These are phyloP conservation scores for Tulasnella sp. DNA, from an alignment of 768 basidiomycete genomes.

Conservation along the genomic window DNA sequence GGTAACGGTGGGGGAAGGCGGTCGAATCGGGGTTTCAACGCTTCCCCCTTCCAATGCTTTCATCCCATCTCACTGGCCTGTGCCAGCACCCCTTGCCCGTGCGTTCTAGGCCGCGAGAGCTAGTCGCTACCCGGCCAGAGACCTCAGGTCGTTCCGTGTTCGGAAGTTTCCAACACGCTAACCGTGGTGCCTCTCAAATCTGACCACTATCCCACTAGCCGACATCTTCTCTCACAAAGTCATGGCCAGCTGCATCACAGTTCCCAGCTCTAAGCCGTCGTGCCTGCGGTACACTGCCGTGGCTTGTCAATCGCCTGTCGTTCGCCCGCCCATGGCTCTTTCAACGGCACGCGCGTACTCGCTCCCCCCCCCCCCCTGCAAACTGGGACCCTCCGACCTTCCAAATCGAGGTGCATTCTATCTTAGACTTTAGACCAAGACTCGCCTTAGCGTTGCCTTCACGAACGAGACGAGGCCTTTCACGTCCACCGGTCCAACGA, in stretches of 20 bases:
- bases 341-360: background rate
- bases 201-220: background rate
- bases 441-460: background rate
- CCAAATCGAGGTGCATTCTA: background rate
- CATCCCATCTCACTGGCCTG: background rate
- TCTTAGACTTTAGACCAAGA: background rate
- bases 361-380: background rate
- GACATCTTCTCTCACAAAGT: background rate
- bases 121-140: background rate
- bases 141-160: background rate
- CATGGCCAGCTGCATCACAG: background rate
- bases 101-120: background rate
- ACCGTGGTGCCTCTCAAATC: background rate
- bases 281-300: background rate
- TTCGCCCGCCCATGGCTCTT: background rate
- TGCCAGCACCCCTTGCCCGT: background rate
- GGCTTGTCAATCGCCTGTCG: background rate
- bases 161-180: background rate
- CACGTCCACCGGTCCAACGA: too few species aligned
- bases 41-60: too few species aligned
- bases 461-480: background rate
- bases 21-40: background rate
- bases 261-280: background rate
- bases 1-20: too few species aligned
- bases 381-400: background rate